These are phyloP conservation scores for Persicaria maculosa DNA, from an alignment of 148 eudicot species.

Conservation along the genomic window DNA sequence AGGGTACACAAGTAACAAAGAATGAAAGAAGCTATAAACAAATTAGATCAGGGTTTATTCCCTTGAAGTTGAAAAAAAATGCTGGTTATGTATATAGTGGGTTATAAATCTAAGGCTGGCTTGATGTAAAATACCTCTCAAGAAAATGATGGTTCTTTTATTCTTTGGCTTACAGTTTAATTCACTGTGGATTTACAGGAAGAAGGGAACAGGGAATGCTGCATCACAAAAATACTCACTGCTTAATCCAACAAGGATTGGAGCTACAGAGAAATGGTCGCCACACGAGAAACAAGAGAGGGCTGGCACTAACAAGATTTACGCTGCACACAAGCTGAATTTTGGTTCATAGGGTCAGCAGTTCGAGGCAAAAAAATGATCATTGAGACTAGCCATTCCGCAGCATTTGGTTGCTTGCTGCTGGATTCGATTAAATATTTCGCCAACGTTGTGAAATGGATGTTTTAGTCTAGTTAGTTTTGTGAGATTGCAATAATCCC, in stretches of 20 bases:
- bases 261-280: background rate
- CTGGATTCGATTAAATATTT: background rate
- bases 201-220: background rate
- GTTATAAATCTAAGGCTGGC: background rate
- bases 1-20: no score
- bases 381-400: background rate
- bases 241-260: background rate
- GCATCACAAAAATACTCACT: background rate
- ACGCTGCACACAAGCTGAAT: background rate
- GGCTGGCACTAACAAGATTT: background rate
- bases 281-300: background rate
- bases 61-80: no score
- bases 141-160: background rate
- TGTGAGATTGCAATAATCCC: no score
- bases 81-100: background rate
- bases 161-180: background rate
- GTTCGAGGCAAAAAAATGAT: background rate
- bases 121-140: background rate
- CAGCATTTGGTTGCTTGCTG: background rate
- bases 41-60: no score
- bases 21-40: no score
- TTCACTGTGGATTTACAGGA: background rate
- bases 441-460: no score
- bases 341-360: background rate
- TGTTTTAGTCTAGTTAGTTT: no score